Evolutionary conservation across 331 rosid species (phyloP).

Genomic region (Saraca asoca): DNA sequence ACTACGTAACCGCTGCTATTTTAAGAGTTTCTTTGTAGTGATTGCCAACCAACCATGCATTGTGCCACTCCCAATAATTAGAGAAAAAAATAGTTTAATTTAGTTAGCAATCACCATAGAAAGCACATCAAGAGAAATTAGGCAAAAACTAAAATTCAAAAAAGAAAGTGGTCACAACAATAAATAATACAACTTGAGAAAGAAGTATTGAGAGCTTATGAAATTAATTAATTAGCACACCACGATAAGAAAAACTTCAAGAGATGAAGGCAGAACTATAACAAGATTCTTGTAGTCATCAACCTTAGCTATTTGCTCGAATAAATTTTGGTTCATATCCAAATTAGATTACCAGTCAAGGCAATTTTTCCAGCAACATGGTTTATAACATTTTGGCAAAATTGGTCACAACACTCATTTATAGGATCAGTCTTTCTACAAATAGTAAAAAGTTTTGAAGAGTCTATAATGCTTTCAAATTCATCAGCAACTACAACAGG

Average conservation of each 20-base stretch:
- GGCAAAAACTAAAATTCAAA: constrained; percentile 50
- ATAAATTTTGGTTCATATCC: constrained; percentile 27
- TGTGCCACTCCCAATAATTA: constrained; percentile 48
- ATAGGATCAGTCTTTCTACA: constrained; percentile 59
- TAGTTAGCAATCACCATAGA: constrained; percentile 33
- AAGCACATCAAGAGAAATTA: constrained; percentile 34
- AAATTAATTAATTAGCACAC: constrained; percentile 36
- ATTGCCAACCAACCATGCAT: constrained; percentile 21
- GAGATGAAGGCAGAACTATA: constrained; percentile 16
- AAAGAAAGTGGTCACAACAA: constrained; percentile 52
- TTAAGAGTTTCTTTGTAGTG: too few relatives aligned
- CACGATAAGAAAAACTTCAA: constrained; percentile 22
- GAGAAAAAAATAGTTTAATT: constrained; percentile 38
- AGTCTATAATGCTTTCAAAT: constrained; percentile 57
- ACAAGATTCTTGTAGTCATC: constrained; percentile 59
- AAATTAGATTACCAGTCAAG: constrained; percentile 43
- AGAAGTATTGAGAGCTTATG: constrained; percentile 27
- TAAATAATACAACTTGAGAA: constrained; percentile 26
- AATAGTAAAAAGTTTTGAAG: constrained; percentile 59
- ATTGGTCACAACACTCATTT: constrained; percentile 65
- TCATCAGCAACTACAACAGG: constrained; percentile 50
- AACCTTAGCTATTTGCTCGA: constrained; percentile 37
- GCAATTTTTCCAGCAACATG: constrained; percentile 59
- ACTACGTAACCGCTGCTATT: too few relatives aligned
- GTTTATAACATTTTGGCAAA: constrained; percentile 58